Evolutionary conservation across 129 eudicot genomes (phyloP).

Genomic region (Gnaphalium uliginosum): DNA sequence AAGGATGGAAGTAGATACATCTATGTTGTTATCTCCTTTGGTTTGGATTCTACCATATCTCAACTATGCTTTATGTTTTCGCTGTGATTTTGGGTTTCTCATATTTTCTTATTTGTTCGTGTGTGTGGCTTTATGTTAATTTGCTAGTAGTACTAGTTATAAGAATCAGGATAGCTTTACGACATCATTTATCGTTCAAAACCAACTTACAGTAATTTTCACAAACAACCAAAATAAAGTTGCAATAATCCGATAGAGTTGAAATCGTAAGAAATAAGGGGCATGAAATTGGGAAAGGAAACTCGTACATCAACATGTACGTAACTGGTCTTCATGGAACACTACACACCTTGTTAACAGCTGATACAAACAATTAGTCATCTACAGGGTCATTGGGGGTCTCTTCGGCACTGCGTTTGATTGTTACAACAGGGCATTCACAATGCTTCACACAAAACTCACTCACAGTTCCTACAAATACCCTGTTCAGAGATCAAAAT

Average conservation of each 20-base stretch:
- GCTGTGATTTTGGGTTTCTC: background rate
- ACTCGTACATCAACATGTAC: background rate
- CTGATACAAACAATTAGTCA: slow-evolving; percentile 44
- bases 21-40: slow-evolving; percentile 5
- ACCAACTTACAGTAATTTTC: slow-evolving; percentile 4
- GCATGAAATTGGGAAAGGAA: background rate
- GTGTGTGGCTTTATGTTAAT: background rate
- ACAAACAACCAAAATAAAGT: background rate
- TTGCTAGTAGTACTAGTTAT: no score
- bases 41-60: slow-evolving; percentile 4
- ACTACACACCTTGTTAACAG: slow-evolving; percentile 3
- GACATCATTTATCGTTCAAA: background rate
- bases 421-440: slow-evolving; percentile 87
- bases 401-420: slow-evolving; percentile 68
- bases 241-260: background rate
- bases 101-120: background rate
- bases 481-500: slow-evolving; percentile 49
- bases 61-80: background rate
- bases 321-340: background rate
- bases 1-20: slow-evolving; percentile 23
- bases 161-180: background rate
- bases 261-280: background rate
- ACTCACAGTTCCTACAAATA: slow-evolving; percentile 96
- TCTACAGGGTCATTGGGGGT: slow-evolving; percentile 85
- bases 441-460: slow-evolving; percentile 94